Percentiles rank a stretch among this genome's conserved stretches.
Conservation (phyloP, 2,329 filamentous ascomycete genomes). For the Fusarium pseudograminearum region DNA sequence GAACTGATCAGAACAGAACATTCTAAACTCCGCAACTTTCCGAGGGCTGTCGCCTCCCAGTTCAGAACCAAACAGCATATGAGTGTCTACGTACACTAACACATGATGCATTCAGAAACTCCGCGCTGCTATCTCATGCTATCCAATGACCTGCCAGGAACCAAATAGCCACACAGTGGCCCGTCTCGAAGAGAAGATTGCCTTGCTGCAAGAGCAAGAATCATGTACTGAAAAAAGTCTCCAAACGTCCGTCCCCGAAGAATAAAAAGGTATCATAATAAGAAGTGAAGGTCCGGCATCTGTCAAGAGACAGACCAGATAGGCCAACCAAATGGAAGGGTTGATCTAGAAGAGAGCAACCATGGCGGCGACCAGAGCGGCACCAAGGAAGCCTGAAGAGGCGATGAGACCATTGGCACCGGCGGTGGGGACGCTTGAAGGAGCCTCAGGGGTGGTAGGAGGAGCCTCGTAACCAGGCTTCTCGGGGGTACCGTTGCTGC, state of each 20-base stretch:
- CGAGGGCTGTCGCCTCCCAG: conserved; percentile 36
- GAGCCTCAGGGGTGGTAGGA: background rate
- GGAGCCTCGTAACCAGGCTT: conserved; percentile 27
- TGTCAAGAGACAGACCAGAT: conserved; percentile 4
- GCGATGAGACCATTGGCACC: conserved; percentile 54
- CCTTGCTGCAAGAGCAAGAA: conserved; percentile 35
- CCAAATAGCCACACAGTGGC: conserved; percentile 41
- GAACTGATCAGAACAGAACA: conserved; percentile 7
- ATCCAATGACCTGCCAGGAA: conserved; percentile 45
- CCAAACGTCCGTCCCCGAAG: conserved; percentile 50
- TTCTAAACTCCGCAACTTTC: conserved; percentile 34
- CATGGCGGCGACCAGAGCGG: conserved; percentile 55
- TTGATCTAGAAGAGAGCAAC: conserved; percentile 53
- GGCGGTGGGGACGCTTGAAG: conserved; percentile 43
- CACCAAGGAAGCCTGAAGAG: conserved; percentile 57
- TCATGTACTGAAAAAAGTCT: conserved; percentile 33
- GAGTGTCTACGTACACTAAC: conserved; percentile 16
- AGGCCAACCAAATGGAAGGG: conserved; percentile 7
- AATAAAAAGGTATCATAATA: conserved; percentile 43
- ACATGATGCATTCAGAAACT: conserved; percentile 43
- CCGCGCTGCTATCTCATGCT: conserved; percentile 44
- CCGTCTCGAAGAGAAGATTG: conserved; percentile 31
- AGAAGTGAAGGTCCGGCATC: conserved; percentile 21
- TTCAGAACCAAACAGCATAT: conserved; percentile 29
- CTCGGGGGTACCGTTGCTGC: conserved; percentile 31